phyloP scores from a whole-genome alignment of 495 filamentous ascomycete genomes.

The Immersiella caudata region DNA sequence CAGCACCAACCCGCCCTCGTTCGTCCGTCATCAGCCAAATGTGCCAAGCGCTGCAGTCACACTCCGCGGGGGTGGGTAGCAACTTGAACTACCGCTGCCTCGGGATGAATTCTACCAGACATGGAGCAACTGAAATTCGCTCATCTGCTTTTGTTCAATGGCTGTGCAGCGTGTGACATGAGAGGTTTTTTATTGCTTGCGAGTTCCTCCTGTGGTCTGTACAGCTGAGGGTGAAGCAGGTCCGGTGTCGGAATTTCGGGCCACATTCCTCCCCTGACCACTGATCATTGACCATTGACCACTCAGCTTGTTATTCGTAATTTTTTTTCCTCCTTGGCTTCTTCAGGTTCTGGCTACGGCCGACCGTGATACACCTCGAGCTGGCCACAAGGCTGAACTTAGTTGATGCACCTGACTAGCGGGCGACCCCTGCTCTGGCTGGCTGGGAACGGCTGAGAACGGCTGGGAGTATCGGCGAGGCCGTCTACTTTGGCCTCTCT shows the following conservation, averaged over 20 bases:
- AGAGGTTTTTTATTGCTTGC: not conserved
- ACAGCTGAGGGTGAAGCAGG: no score
- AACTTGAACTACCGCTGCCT: constrained; percentile 1
- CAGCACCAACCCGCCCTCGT: not conserved
- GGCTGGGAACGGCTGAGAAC: not conserved
- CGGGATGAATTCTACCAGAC: not conserved
- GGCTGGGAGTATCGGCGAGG: not conserved
- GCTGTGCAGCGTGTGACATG: not conserved
- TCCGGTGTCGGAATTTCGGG: not conserved
- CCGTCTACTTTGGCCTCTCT: not conserved
- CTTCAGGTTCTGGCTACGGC: not conserved
- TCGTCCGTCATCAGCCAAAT: constrained; percentile 1
- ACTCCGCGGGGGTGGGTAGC: not conserved
- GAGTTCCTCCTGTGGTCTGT: no score
- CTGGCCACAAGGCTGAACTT: constrained; percentile 9
- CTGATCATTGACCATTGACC: not conserved
- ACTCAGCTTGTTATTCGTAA: not conserved
- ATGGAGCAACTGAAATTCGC: not conserved
- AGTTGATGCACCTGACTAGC: constrained; percentile 3
- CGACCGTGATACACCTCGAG: not conserved
- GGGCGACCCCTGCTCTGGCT: not conserved
- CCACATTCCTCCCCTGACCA: not conserved
- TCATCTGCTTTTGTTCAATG: not conserved
- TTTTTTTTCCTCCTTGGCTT: not conserved
- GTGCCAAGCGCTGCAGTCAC: constrained; percentile 5